Evolutionary conservation across 305 asterid genomes (phyloP).

Genomic region (Ilex paraguariensis): DNA sequence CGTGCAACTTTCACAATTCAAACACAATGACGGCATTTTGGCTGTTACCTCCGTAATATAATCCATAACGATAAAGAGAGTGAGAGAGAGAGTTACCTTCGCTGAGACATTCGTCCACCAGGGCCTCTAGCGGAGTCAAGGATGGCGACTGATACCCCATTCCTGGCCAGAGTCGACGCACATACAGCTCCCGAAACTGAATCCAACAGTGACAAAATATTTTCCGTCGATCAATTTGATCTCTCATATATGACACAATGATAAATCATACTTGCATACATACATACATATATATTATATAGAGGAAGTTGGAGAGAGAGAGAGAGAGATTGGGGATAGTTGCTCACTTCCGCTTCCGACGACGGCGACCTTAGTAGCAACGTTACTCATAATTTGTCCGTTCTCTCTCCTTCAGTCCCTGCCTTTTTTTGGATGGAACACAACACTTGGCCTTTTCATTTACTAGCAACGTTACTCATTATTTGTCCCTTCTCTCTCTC

Average conservation of each 20-base stretch:
- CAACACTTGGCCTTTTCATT: too few relatives aligned
- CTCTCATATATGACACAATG: too few relatives aligned
- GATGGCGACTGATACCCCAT: slow-evolving; percentile 71
- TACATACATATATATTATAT: background rate
- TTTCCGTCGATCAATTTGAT: background rate
- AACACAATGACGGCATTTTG: too few relatives aligned
- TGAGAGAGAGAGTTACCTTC: slow-evolving; percentile 44
- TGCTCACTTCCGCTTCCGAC: slow-evolving; percentile 84
- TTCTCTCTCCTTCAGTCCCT: too few relatives aligned
- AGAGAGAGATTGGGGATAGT: background rate
- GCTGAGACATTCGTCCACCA: slow-evolving; percentile 94
- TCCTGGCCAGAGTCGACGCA: slow-evolving; percentile 72
- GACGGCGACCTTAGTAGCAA: slow-evolving; percentile 72
- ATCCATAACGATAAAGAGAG: background rate
- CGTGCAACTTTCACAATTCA: too few relatives aligned
- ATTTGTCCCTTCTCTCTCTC: too few relatives aligned
- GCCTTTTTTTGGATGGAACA: too few relatives aligned
- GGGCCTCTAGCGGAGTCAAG: slow-evolving; percentile 89
- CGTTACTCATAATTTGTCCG: slow-evolving; percentile 34
- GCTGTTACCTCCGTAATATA: background rate
- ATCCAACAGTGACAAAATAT: background rate
- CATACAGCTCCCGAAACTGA: slow-evolving; percentile 95
- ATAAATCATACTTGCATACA: too few relatives aligned
- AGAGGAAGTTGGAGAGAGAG: background rate
- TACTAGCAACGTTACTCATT: too few relatives aligned